A percentile compares a stretch with the other conserved stretches of the same genome.
These are phyloP conservation scores for Prunella vulgaris DNA, from an alignment of 257 asterid genomes.

Conservation along the genomic window DNA sequence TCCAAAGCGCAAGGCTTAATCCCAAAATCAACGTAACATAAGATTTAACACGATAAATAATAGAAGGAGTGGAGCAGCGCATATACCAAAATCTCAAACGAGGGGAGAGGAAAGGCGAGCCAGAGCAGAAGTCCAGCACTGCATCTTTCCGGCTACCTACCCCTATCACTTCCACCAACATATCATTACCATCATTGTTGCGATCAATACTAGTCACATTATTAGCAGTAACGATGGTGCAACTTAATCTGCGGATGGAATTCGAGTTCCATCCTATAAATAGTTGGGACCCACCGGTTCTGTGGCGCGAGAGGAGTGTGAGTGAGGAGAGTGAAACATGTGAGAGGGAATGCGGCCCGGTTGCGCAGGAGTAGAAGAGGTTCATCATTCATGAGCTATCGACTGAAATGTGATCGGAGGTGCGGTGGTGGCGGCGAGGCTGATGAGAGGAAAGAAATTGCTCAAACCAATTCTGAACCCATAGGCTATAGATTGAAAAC, in stretches of 20 bases:
- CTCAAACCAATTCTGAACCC: neutral
- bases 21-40: neutral
- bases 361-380: constrained; percentile 22
- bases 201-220: constrained; percentile 3
- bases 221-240: constrained; percentile 8
- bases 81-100: constrained; percentile 73
- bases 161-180: constrained; percentile 58
- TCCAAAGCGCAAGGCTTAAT: neutral
- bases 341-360: constrained; percentile 15
- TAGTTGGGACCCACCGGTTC: constrained; percentile 16
- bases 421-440: neutral
- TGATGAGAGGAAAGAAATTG: no score
- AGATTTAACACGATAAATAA: neutral
- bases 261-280: constrained; percentile 22
- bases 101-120: constrained; percentile 60
- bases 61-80: neutral
- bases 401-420: neutral
- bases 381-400: constrained; percentile 23
- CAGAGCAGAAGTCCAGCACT: constrained; percentile 64
- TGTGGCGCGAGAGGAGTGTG: constrained; percentile 11
- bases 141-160: constrained; percentile 85
- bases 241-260: constrained; percentile 22
- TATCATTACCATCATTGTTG: constrained; percentile 12
- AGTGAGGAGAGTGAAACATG: constrained; percentile 20
- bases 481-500: no score